Evolutionary conservation across 176 grass and related monocot species (phyloP), one percentile per base, ranked within the genome.

Genomic region (Triticum monococcum): DNA sequence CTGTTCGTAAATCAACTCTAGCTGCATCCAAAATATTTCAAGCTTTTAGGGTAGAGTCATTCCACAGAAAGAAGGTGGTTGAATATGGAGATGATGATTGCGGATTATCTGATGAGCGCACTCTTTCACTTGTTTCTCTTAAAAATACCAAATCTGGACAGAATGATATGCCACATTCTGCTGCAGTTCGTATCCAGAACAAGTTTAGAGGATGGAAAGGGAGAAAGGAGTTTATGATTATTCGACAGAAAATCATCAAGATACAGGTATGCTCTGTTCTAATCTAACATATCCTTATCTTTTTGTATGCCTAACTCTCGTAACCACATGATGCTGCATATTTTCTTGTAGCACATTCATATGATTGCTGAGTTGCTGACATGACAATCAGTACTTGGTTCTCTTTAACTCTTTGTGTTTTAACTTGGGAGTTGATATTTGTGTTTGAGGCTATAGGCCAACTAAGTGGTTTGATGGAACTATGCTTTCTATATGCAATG

Each of bases 161-260:
- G n/a, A 74, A 91, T 73, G 90, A 99, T 64, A 72, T 78, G 81
- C 95, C 92, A 59, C 89, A 93, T 83, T 83, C 80, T 80, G 97
- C 97, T 91, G 97, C 97, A 43, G 87, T 93, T 87, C 94, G 91
- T 75, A 99, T 99, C 54, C 97, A 99, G 75, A 99, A 99, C 64
- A 99, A 99, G 81, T 99, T 97, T 66, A 88, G 97, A 81, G 97
- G 97, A 86, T 99, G 97, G 97, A 99, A 99, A 90, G 94, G 94
- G 78, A 91, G 87, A 85, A 99, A 97, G 64, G 94, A 97, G 24
- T 99, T 99, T 77, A 89, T 97, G 87, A 88, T 94, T 84, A 91
- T 94, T 88, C 89, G 97, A 40, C 97, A 99, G 80, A 90, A 91
- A 78, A 94, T 99, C 82, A 92, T 99, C 40, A 97, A 99, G 87